Evolutionary conservation across 2,329 filamentous ascomycete species (phyloP).

Genomic region (Talaromyces funiculosus): DNA sequence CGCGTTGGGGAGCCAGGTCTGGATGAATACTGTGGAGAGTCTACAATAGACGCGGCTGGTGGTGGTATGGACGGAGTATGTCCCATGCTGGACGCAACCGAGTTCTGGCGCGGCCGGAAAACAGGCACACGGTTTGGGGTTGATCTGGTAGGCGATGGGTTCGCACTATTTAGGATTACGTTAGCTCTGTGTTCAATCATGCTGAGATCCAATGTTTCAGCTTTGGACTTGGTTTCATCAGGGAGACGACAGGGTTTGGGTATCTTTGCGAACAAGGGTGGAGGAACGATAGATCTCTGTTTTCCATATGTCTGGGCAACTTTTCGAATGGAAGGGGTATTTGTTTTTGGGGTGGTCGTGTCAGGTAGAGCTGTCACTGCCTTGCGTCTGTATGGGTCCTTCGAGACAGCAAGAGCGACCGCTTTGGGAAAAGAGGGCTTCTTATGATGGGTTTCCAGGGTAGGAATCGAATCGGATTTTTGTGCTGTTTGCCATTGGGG

Average conservation of each 20-base stretch:
- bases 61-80: slow-evolving; percentile 38
- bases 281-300: not conserved
- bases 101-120: slow-evolving; percentile 27
- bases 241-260: slow-evolving; percentile 1
- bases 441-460: slow-evolving; percentile 14
- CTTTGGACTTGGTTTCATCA: not conserved
- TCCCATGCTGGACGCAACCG: slow-evolving; percentile 35
- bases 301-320: not conserved
- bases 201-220: slow-evolving; percentile 10
- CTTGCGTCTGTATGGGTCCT: slow-evolving; percentile 13
- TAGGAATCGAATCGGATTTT: slow-evolving; percentile 9
- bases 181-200: slow-evolving; percentile 14
- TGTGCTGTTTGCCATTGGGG: not conserved
- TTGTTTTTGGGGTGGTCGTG: not conserved
- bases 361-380: slow-evolving; percentile 6
- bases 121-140: slow-evolving; percentile 21
- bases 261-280: slow-evolving; percentile 1
- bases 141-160: slow-evolving; percentile 13
- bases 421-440: slow-evolving; percentile 11
- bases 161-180: slow-evolving; percentile 8
- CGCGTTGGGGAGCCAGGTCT: slow-evolving; percentile 39
- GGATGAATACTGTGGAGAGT: slow-evolving; percentile 34
- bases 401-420: slow-evolving; percentile 10
- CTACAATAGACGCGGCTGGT: slow-evolving; percentile 29
- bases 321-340: not conserved